Base-by-base conservation (phyloP, 2,329 filamentous ascomycete species). In the Microsporum ferrugineum region DNA sequence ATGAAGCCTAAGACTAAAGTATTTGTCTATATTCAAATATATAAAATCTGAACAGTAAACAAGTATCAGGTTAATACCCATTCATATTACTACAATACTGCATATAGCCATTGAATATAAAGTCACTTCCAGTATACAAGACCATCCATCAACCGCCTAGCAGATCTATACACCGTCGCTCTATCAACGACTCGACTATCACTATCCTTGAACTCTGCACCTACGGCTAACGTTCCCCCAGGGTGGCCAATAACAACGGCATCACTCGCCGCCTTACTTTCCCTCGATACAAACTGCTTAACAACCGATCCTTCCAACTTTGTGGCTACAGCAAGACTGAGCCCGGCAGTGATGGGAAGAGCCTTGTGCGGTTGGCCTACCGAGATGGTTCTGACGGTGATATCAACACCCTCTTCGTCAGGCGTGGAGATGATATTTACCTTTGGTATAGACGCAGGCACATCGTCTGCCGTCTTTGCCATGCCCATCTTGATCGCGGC, bases 401-500 rank as follows among this genome's bases (percentile, higher is more conserved):
- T 64, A 66, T 79, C 74, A 1, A 74, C 63, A 6, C 61, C 60
- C 41, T 45, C 12, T n/a, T 57, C n/a, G 17, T 66, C 60, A 10
- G 75, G 71, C 38, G 66, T 65, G 2, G 79, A 79, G 0, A 85
- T 77, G 14, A 86, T 72, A 12, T 79, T 81, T 41, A 88, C 83
- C 68, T 88, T 87, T 0, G 86, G 85, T 1, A 88, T 80, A 1
- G 82, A 83, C 0, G 80, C 78, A 0, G 80, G 78, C 5, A 80
- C 79, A 1, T 72, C 72, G 0, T 73, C 72, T 10, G 74, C 71
- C 0, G 75, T 71, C 3, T 70, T 65, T 5, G 79, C 77, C 55
- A 88, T 74, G 0, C 84, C 84, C 85, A 88, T 88, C 29, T 74
- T 75, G 0, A 80, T 77, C 0, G 83, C 81, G 0, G 82, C 86